Conservation (phyloP, 768 basidiomycete genomes). For the Cyclocybe aegerita region DNA sequence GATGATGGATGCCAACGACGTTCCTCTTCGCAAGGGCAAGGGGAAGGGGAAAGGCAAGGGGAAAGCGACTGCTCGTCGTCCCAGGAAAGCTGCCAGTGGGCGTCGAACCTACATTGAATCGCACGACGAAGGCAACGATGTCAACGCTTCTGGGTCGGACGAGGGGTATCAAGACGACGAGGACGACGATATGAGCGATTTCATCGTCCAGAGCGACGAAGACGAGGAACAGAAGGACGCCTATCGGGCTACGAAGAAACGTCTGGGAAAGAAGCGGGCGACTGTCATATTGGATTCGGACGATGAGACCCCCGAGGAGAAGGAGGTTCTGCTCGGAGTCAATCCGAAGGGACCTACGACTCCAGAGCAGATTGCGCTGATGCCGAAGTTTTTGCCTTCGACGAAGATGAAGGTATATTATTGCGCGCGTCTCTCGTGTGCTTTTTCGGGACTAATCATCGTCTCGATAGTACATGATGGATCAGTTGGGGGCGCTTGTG, state of each 20-base stretch:
- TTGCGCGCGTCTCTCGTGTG: not conserved
- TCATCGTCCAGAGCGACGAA: conserved; percentile 52
- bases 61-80: conserved; percentile 15
- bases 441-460: not conserved
- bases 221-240: conserved; percentile 55
- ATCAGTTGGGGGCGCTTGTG: conserved; percentile 45
- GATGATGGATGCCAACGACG: conserved; percentile 24
- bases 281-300: conserved; percentile 44
- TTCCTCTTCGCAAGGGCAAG: conserved; percentile 1
- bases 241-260: conserved; percentile 35
- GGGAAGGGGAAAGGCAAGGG: conserved; percentile 28
- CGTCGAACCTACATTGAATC: conserved; percentile 19
- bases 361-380: conserved; percentile 37
- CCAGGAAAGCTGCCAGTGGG: conserved; percentile 12
- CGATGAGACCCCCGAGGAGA: conserved; percentile 39
- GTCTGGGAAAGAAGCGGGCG: conserved; percentile 34
- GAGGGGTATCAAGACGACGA: conserved; percentile 32
- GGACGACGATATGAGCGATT: conserved; percentile 47
- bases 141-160: conserved; percentile 26
- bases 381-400: conserved; percentile 62
- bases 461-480: conserved; percentile 52
- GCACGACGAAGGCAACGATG: conserved; percentile 31
- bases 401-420: conserved; percentile 72
- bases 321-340: conserved; percentile 40
- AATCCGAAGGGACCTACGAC: conserved; percentile 23